Evolutionary conservation across 2,329 filamentous ascomycete genomes (phyloP).

Genomic region (Amesomyces nigricolor): DNA sequence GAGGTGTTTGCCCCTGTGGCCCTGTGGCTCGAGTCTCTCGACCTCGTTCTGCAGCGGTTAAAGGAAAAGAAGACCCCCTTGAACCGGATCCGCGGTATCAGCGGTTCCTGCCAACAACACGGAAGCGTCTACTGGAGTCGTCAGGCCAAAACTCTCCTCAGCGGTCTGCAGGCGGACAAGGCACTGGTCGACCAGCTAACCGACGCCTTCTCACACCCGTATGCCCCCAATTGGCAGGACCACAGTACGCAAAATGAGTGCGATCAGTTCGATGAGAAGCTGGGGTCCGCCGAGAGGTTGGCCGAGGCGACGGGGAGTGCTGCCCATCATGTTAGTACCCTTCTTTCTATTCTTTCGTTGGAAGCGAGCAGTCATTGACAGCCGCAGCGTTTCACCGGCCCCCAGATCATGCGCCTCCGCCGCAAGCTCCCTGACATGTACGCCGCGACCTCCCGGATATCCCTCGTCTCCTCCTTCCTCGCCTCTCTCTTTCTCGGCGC

Average conservation of each 20-base stretch:
- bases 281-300: constrained; percentile 62
- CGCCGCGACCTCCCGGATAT: constrained; percentile 73
- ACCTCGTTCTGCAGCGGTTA: constrained; percentile 73
- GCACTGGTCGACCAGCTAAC: constrained; percentile 67
- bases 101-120: constrained; percentile 93
- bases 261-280: constrained; percentile 71
- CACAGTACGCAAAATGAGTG: constrained; percentile 90
- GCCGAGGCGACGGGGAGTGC: constrained; percentile 82
- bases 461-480: constrained; percentile 90
- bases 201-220: constrained; percentile 72
- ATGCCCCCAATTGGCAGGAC: constrained; percentile 97
- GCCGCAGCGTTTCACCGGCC: constrained; percentile 83
- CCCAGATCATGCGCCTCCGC: constrained; percentile 86
- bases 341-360: too few relatives aligned
- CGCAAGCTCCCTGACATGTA: constrained; percentile 77
- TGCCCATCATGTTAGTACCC: constrained; percentile 73
- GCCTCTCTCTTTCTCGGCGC: constrained; percentile 82
- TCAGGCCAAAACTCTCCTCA: constrained; percentile 61
- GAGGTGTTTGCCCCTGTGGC: constrained; percentile 91
- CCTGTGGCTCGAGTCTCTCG: constrained; percentile 90
- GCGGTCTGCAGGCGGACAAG: constrained; percentile 52
- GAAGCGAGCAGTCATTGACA: not conserved
- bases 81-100: constrained; percentile 69
- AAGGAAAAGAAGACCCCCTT: constrained; percentile 67
- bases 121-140: constrained; percentile 91